phyloP scores from a whole-genome alignment of 176 grass and related monocot genomes.

The Rhipidocladum racemiflorum region DNA sequence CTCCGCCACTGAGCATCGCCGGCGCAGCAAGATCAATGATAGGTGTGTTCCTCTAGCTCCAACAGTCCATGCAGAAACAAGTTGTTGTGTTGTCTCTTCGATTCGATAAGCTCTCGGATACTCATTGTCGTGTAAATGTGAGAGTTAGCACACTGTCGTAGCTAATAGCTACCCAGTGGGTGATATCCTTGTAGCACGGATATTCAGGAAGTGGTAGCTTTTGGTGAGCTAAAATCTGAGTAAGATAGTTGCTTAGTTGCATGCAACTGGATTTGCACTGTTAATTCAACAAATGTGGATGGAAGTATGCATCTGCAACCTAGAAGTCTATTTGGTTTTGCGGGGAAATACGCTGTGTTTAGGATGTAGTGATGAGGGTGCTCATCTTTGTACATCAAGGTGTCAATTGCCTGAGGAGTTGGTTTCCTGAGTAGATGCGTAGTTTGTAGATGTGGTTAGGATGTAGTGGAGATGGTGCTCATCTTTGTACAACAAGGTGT shows the following conservation, averaged over 20 bases:
- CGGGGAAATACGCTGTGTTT: neutral
- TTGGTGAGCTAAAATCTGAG: neutral
- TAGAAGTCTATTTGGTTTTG: neutral
- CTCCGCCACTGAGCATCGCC: slow-evolving; percentile 86
- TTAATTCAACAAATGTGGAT: neutral
- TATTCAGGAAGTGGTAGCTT: neutral
- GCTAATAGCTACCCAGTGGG: neutral
- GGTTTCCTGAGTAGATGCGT: neutral
- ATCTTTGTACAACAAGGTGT: neutral
- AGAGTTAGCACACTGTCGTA: neutral
- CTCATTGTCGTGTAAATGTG: neutral
- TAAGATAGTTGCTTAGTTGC: neutral
- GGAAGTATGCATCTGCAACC: neutral
- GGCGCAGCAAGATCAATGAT: slow-evolving; percentile 97
- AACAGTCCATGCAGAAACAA: neutral
- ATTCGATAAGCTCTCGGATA: neutral
- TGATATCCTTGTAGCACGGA: neutral
- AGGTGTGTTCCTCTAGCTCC: slow-evolving; percentile 40
- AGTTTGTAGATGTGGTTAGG: neutral
- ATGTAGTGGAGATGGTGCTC: neutral
- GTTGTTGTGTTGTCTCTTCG: neutral
- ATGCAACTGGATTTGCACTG: neutral
- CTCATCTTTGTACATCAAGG: neutral
- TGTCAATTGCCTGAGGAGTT: neutral
- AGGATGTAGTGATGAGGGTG: neutral